Conservation (phyloP, 306 rosid genomes). For the Acacia melanoxylon region DNA sequence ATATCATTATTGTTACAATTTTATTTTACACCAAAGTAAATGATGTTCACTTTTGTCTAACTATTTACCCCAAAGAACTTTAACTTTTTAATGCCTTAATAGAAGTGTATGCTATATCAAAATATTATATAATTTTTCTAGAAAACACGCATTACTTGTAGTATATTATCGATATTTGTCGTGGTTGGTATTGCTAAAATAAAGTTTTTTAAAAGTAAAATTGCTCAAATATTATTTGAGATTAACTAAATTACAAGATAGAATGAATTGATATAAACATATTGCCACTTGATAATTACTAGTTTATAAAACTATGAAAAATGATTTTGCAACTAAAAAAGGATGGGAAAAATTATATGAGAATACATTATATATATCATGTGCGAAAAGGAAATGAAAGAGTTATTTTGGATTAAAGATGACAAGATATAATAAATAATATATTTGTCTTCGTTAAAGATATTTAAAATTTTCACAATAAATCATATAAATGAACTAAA, state of each 20-base stretch:
- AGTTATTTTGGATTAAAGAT: not conserved
- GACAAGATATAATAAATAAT: not conserved
- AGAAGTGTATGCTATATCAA: not conserved
- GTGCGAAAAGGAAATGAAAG: not conserved
- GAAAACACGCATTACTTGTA: not conserved
- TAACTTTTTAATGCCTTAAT: not conserved
- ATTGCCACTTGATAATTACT: not conserved
- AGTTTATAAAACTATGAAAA: not conserved
- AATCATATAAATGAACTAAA: not conserved
- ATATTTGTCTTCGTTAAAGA: not conserved
- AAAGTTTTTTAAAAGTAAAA: no score
- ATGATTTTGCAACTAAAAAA: not conserved
- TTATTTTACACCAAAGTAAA: not conserved
- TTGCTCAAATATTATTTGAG: not conserved
- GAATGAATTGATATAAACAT: not conserved
- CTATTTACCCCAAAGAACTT: not conserved
- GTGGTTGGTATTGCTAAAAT: not conserved
- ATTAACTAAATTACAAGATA: not conserved
- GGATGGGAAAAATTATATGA: not conserved
- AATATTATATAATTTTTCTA: no score
- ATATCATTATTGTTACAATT: not conserved
- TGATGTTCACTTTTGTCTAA: not conserved
- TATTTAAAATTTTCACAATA: not conserved
- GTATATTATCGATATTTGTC: no score
- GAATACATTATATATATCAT: not conserved